Evolutionary conservation across 1,284 basidiomycete genomes (phyloP).

Genomic region (Golubevia pallescens): DNA sequence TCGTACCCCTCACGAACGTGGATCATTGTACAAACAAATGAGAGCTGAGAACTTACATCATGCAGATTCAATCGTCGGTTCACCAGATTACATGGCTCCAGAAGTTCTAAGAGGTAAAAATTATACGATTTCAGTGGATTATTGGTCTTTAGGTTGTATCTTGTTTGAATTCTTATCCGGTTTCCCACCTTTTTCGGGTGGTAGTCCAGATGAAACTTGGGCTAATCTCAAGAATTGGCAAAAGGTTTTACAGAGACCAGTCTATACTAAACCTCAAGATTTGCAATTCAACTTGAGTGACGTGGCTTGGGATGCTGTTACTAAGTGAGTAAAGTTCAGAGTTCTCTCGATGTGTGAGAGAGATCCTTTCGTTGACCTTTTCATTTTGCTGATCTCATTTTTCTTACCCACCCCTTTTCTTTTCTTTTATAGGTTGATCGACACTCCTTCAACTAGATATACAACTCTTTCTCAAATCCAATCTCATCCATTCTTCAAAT

Average conservation of each 20-base stretch:
- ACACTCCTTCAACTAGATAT: slow-evolving; percentile 46
- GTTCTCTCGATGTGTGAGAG: neutral
- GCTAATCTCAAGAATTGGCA: slow-evolving; percentile 64
- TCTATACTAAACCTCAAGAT: slow-evolving; percentile 60
- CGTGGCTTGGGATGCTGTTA: slow-evolving; percentile 55
- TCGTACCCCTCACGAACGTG: slow-evolving; percentile 62
- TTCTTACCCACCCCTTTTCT: neutral
- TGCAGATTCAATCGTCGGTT: slow-evolving; percentile 62
- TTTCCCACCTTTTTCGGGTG: slow-evolving; percentile 55
- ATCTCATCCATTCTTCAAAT: slow-evolving; percentile 56
- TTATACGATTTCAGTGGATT: slow-evolving; percentile 58
- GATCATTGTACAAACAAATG: slow-evolving; percentile 59
- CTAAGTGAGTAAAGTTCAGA: slow-evolving; percentile 19
- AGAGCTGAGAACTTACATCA: slow-evolving; percentile 51
- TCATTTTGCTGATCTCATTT: neutral
- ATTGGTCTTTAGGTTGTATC: slow-evolving; percentile 63
- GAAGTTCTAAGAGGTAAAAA: slow-evolving; percentile 60
- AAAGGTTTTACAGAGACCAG: slow-evolving; percentile 57
- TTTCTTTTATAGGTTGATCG: slow-evolving; percentile 26
- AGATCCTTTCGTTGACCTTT: slow-evolving; percentile 7
- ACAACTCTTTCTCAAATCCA: slow-evolving; percentile 43
- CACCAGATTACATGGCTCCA: slow-evolving; percentile 63
- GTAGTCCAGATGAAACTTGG: slow-evolving; percentile 60
- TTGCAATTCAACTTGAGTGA: slow-evolving; percentile 62
- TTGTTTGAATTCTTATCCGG: slow-evolving; percentile 75